Evolutionary conservation across 768 basidiomycete species (phyloP).

Genomic region (Sporobolomyces phaffii): DNA sequence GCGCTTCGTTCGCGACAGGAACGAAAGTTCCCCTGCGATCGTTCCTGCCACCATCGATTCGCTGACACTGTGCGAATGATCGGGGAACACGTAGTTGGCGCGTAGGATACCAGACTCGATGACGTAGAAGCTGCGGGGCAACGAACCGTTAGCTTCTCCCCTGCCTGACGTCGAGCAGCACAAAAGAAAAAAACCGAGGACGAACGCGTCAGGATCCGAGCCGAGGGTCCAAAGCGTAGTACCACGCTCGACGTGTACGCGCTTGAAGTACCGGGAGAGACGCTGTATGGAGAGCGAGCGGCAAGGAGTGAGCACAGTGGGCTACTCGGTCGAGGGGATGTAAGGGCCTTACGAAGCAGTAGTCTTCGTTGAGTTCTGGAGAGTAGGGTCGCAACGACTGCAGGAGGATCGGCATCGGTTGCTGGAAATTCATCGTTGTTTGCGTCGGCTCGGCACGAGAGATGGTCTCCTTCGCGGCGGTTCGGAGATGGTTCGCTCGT

Average conservation of each 20-base stretch:
- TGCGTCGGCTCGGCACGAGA: background rate
- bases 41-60: constrained; percentile 55
- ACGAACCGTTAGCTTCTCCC: too few relatives aligned
- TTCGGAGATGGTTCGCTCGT: constrained; percentile 34
- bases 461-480: constrained; percentile 38
- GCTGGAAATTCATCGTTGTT: constrained; percentile 26
- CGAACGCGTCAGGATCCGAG: constrained; percentile 58
- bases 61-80: constrained; percentile 49
- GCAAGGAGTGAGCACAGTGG: background rate
- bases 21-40: constrained; percentile 82
- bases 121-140: constrained; percentile 57
- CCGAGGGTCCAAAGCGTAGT: constrained; percentile 67
- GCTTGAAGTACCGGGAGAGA: constrained; percentile 66
- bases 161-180: background rate
- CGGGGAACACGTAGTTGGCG: constrained; percentile 70
- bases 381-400: constrained; percentile 70
- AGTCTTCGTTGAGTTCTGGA: constrained; percentile 51
- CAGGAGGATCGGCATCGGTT: constrained; percentile 39
- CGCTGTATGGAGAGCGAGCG: constrained; percentile 43
- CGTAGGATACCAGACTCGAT: constrained; percentile 79
- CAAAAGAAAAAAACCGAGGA: background rate
- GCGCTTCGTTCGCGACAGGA: constrained; percentile 67
- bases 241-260: constrained; percentile 56
- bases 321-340: background rate
- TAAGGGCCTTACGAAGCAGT: constrained; percentile 49